Evolutionary conservation across 768 basidiomycete genomes (phyloP).

Genomic region (Naematelia encephala): DNA sequence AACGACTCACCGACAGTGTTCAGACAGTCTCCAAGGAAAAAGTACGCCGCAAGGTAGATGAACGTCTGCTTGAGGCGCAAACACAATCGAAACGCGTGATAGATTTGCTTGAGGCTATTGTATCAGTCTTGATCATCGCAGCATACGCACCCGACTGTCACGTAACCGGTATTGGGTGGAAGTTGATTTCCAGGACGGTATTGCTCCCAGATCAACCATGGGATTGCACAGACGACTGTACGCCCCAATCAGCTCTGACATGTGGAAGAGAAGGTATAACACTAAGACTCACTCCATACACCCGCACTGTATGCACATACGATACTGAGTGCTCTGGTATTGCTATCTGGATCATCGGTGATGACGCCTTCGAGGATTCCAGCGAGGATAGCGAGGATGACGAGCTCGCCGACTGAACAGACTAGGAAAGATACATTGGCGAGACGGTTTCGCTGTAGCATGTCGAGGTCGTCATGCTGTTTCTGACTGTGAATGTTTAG

Average conservation of each 20-base stretch:
- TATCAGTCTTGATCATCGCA: neutral
- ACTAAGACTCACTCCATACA: slow-evolving; percentile 60
- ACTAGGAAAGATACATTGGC: slow-evolving; percentile 73
- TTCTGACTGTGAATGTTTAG: slow-evolving; percentile 31
- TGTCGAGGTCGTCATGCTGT: slow-evolving; percentile 55
- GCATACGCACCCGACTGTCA: slow-evolving; percentile 69
- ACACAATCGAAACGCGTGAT: slow-evolving; percentile 70
- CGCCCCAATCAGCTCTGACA: slow-evolving; percentile 1
- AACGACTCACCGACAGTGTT: slow-evolving; percentile 19
- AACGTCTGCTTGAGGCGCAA: slow-evolving; percentile 60
- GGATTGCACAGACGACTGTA: slow-evolving; percentile 75
- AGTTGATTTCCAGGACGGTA: slow-evolving; percentile 76
- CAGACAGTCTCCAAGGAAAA: slow-evolving; percentile 42
- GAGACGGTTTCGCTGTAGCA: slow-evolving; percentile 66
- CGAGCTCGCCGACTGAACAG: slow-evolving; percentile 66
- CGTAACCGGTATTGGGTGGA: slow-evolving; percentile 70
- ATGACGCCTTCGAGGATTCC: slow-evolving; percentile 68
- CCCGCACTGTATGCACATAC: slow-evolving; percentile 75
- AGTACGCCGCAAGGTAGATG: slow-evolving; percentile 63
- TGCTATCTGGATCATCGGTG: slow-evolving; percentile 64
- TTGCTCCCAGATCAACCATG: slow-evolving; percentile 87
- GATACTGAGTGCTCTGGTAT: slow-evolving; percentile 70
- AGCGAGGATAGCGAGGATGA: slow-evolving; percentile 69
- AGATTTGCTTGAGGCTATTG: slow-evolving; percentile 58
- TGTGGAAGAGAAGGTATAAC: neutral